Base-by-base conservation (phyloP, 208 protist genomes). In the Blastocrithidia nonstop region DNA sequence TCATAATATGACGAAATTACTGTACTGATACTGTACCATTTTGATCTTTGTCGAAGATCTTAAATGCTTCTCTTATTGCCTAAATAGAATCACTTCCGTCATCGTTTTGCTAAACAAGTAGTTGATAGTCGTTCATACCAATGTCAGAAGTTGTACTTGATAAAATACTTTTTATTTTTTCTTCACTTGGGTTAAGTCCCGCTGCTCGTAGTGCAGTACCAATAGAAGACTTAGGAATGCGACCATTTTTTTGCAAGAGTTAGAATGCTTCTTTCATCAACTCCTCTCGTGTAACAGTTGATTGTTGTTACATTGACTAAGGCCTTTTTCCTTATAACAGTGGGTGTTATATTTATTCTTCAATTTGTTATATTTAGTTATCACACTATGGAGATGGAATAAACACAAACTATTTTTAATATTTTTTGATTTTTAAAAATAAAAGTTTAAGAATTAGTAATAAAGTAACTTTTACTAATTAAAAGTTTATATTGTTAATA, bases 1-100 rank as follows among this genome's bases (percentile, higher is more conserved):
- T 96, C 87, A 98, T 96, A 29, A 98, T 93, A 50, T 96, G 89
- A 25, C 86, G 78, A 45, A 98, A 90, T 53, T 98, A 94, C n/a
- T 72, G 73, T 23, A 95, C 85, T 11, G 85, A 93, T 26, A 98
- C 94, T 7, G 73, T 95, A 16, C 95, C 95, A 63, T 96, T 80
- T 19, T 81, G 45, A 57, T 98, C 83, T 31, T 96, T 95, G 59
- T 98, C 95, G 53, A 98, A 98, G 11, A 98, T 89, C 19, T 85
- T 73, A 69, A 98, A 98, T 6, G 93, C 95, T 55, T 98, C 93
- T 33, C 87, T 83, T 7, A 98, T 88, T 16, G 93, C 92, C 46
- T 98, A 91, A 6, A 79, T 59, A 4, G 91, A 94, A 51, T 97
- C 93, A 50, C 92, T 71, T 11, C 29, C 29, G 29, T 35, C 29